A percentile compares a stretch with the other conserved stretches of the same genome.
Evolutionary conservation across 768 basidiomycete genomes (phyloP).

Genomic region (Antrodiella citrinella): DNA sequence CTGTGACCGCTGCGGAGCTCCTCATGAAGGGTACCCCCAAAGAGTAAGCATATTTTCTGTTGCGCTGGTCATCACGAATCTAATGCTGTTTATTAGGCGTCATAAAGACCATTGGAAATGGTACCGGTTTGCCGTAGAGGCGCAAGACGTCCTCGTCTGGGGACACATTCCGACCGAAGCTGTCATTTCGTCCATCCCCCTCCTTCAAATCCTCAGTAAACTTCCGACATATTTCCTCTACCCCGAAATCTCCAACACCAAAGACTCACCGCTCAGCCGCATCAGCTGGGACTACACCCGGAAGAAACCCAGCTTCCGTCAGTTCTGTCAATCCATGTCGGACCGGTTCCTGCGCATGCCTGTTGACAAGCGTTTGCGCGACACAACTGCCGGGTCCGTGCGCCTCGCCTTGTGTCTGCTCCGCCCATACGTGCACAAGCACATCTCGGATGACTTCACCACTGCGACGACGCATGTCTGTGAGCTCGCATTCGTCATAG

Average conservation of each 20-base stretch:
- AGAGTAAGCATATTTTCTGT: slow-evolving; percentile 37
- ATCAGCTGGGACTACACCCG: slow-evolving; percentile 48
- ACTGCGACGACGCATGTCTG: slow-evolving; percentile 29
- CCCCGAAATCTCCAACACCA: slow-evolving; percentile 24
- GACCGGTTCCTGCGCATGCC: slow-evolving; percentile 50
- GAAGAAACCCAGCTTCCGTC: slow-evolving; percentile 54
- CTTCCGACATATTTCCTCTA: slow-evolving; percentile 65
- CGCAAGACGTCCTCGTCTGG: slow-evolving; percentile 68
- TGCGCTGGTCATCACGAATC: background rate
- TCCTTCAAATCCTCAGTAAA: slow-evolving; percentile 53
- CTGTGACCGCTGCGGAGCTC: slow-evolving; percentile 59
- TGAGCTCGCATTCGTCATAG: slow-evolving; percentile 27
- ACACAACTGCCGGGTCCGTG: slow-evolving; percentile 61
- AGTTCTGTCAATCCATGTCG: slow-evolving; percentile 66
- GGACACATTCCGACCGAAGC: slow-evolving; percentile 60
- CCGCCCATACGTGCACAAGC: slow-evolving; percentile 59
- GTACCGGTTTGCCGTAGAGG: slow-evolving; percentile 67
- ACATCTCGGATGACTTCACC: slow-evolving; percentile 33
- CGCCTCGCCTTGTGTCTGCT: slow-evolving; percentile 61
- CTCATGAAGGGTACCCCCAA: slow-evolving; percentile 41
- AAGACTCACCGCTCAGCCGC: slow-evolving; percentile 28
- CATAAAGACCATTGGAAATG: slow-evolving; percentile 65
- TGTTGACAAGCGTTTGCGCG: slow-evolving; percentile 48
- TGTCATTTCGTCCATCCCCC: slow-evolving; percentile 62
- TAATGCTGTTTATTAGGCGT: slow-evolving; percentile 30